Evolutionary conservation across 2,329 filamentous ascomycete genomes (phyloP).

Genomic region (Lachnellula suecica): DNA sequence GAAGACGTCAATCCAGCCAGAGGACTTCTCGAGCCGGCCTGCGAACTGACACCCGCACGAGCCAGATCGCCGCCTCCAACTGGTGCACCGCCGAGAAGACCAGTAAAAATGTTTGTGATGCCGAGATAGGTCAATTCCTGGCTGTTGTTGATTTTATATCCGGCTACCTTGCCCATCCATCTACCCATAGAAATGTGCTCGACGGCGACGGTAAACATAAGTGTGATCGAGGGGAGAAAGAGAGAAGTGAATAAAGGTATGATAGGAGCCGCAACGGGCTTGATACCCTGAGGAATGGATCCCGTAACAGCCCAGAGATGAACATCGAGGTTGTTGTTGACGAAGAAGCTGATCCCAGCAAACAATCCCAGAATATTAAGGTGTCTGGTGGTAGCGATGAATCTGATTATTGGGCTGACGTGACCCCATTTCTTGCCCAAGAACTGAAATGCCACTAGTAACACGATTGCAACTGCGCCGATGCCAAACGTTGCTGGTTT

Average conservation of each 20-base stretch:
- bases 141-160: constrained; percentile 61
- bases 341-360: constrained; percentile 74
- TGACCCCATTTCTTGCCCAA: constrained; percentile 53
- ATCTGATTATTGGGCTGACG: constrained; percentile 55
- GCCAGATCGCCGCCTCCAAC: constrained; percentile 63
- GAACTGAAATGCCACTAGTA: constrained; percentile 54
- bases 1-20: constrained; percentile 59
- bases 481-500: constrained; percentile 50
- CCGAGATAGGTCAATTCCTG: constrained; percentile 66
- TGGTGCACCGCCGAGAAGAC: constrained; percentile 62
- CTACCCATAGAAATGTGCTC: constrained; percentile 65
- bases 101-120: constrained; percentile 60
- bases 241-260: constrained; percentile 50
- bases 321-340: constrained; percentile 53
- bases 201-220: constrained; percentile 47
- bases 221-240: constrained; percentile 53
- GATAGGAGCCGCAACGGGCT: constrained; percentile 47
- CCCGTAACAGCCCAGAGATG: constrained; percentile 44
- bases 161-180: constrained; percentile 59
- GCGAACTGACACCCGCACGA: constrained; percentile 64
- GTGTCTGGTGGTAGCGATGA: constrained; percentile 79
- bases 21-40: constrained; percentile 60
- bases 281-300: constrained; percentile 54
- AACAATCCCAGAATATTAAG: constrained; percentile 90
- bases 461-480: constrained; percentile 55